Conservation (phyloP, 495 filamentous ascomycete genomes). For the Trichocladium antarcticum region DNA sequence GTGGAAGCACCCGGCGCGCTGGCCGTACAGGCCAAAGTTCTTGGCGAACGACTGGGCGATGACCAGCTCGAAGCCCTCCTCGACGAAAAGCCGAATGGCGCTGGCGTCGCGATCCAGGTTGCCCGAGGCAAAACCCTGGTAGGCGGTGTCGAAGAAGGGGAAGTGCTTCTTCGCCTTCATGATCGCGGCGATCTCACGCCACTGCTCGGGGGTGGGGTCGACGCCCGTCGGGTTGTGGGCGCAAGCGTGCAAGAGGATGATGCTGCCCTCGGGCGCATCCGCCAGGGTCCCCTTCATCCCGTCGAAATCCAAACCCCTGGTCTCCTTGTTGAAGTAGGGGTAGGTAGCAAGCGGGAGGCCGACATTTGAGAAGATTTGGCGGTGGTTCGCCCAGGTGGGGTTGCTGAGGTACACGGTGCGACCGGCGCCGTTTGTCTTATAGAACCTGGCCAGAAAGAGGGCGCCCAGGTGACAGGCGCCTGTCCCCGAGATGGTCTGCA, state of each 20-base stretch:
- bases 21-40: slow-evolving; percentile 96
- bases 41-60: slow-evolving; percentile 96
- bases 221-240: slow-evolving; percentile 98
- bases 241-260: slow-evolving; percentile 91
- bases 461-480: slow-evolving; percentile 83
- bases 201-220: slow-evolving; percentile 88
- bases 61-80: slow-evolving; percentile 90
- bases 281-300: slow-evolving; percentile 65
- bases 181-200: slow-evolving; percentile 73
- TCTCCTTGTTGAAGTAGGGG: slow-evolving; percentile 82
- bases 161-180: slow-evolving; percentile 71
- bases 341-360: slow-evolving; percentile 65
- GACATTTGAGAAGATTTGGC: slow-evolving; percentile 96
- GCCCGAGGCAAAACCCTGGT: slow-evolving; percentile 96
- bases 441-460: slow-evolving; percentile 74
- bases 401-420: slow-evolving; percentile 78
- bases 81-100: slow-evolving; percentile 86
- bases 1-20: slow-evolving; percentile 95
- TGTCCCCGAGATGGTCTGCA: slow-evolving; percentile 85
- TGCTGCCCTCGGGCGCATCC: slow-evolving; percentile 59
- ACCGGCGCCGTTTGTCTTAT: slow-evolving; percentile 51
- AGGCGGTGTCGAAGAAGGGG: slow-evolving; percentile 97
- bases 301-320: slow-evolving; percentile 81
- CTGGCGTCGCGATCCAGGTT: slow-evolving; percentile 75
- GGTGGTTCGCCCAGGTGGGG: slow-evolving; percentile 97